Evolutionary conservation across 2,329 filamentous ascomycete genomes (phyloP).

Genomic region (Ascochyta viciae-villosae): DNA sequence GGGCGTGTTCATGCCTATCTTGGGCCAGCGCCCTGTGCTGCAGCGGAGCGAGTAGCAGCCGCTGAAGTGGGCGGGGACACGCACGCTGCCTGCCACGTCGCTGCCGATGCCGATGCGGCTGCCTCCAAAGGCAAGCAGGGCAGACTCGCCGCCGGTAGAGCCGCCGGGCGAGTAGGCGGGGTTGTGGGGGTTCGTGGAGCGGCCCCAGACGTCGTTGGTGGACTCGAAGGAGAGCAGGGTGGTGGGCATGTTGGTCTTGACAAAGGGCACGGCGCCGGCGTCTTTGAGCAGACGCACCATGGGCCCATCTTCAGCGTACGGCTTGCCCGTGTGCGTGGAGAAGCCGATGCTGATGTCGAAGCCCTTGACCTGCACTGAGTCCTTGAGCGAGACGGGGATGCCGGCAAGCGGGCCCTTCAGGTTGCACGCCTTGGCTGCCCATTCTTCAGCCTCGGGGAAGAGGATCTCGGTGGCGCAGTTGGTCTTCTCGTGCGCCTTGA

Average conservation of each 20-base stretch:
- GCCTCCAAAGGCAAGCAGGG: conserved; percentile 79
- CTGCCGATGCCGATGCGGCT: conserved; percentile 89
- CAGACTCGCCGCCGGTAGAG: conserved; percentile 84
- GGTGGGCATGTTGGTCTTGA: conserved; percentile 89
- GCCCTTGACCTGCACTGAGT: conserved; percentile 75
- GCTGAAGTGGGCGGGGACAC: conserved; percentile 85
- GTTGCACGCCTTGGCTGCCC: conserved; percentile 69
- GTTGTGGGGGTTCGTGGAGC: conserved; percentile 82
- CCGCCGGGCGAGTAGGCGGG: conserved; percentile 85
- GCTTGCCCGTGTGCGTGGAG: conserved; percentile 74
- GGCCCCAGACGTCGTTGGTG: conserved; percentile 80
- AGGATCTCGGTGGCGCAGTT: conserved; percentile 92
- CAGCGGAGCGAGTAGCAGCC: conserved; percentile 88
- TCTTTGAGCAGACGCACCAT: conserved; percentile 82
- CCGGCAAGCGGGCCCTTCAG: conserved; percentile 83
- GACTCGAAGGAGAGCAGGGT: conserved; percentile 89
- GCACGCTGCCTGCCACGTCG: conserved; percentile 88
- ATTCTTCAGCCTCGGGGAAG: conserved; percentile 77
- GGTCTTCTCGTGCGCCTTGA: conserved; percentile 83
- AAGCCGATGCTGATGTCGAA: conserved; percentile 87
- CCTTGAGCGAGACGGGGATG: conserved; percentile 86
- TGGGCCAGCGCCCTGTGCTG: conserved; percentile 89
- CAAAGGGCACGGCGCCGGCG: conserved; percentile 86
- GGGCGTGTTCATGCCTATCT: conserved; percentile 80
- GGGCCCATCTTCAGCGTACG: conserved; percentile 70